Evolutionary conservation across 2,329 filamentous ascomycete species (phyloP).

Genomic region (Aspergillus fumigatiaffinis): DNA sequence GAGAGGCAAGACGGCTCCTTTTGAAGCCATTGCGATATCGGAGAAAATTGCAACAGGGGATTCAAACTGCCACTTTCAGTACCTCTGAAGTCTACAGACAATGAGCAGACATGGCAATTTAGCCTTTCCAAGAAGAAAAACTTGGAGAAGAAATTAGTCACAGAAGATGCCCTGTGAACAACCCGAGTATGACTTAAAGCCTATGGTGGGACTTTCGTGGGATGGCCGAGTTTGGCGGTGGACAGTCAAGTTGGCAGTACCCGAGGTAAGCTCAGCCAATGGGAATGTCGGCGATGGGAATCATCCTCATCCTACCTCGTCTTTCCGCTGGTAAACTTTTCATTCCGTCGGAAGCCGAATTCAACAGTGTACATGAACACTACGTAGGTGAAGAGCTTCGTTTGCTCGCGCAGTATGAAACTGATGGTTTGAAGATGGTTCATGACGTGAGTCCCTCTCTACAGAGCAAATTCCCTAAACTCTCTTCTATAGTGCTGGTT

Average conservation of each 20-base stretch:
- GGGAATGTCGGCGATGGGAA: slow-evolving; percentile 22
- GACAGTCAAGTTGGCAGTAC: slow-evolving; percentile 15
- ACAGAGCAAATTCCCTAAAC: neutral
- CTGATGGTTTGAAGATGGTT: neutral
- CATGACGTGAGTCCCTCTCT: neutral
- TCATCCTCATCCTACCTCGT: slow-evolving; percentile 4
- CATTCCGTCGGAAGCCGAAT: neutral
- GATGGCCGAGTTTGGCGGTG: slow-evolving; percentile 1
- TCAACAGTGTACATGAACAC: neutral
- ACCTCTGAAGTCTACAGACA: neutral
- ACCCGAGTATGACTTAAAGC: neutral
- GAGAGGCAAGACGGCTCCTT: slow-evolving; percentile 38
- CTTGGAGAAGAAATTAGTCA: neutral
- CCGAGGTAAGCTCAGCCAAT: slow-evolving; percentile 30
- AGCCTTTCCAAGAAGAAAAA: neutral
- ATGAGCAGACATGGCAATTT: slow-evolving; percentile 12
- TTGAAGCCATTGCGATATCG: slow-evolving; percentile 37
- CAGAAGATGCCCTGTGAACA: neutral
- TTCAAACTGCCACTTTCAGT: neutral
- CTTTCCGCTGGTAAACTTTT: slow-evolving; percentile 6
- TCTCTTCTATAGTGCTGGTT: neutral
- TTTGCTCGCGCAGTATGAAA: neutral
- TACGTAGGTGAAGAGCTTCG: neutral
- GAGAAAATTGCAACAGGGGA: neutral
- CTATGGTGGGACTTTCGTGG: neutral